Evolutionary conservation across 352 stramenopile genomes (phyloP), one percentile per base, ranked within the genome.

Genomic region (Pythium myriotylum): DNA sequence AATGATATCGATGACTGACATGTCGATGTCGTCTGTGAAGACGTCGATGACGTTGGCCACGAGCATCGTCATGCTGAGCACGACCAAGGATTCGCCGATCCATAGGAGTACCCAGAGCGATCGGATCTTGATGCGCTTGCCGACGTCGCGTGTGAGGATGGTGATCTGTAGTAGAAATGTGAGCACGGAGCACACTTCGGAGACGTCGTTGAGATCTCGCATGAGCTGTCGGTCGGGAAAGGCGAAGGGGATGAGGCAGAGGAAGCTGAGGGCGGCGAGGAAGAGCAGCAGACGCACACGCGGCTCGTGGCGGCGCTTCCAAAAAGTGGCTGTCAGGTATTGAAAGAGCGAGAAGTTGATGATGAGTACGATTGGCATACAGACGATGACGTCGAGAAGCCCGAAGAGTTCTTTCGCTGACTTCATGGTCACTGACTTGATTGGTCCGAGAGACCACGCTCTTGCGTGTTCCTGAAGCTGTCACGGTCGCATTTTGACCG

Each of bases 111-210:
- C 23, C 17, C 27, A 14, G 16, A 80, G 40, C 19, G 68, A 63
- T 9, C 49, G 52, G 26, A 77, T 65, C 19, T 60, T 54, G 16
- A 77, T 48, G 22, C 65, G 71, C 26, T 61, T 66, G 37, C 54
- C 68, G 6, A 80, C 49, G 19, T 74, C 65, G 13, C 59, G 47
- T 0, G 55, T 63, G 20, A 77, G 56, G 41, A 80, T 72, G 7
- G 56, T 68, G 57, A 74, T 76, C 29, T 77, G 59, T 2, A 77
- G 46, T 3, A 80, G 47, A 23, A 79, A 79, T n/a, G 65, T 80
- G n/a, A 80, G 40, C 24, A 63, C 59, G 19, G 48, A 67, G 20
- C 60, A 66, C 7, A 59, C 61, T 41, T 77, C 65, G 4, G 72
- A 80, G 13, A 75, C 63, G 59, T 74, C 68, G 45, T 73, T 75